Evolutionary conservation across 352 stramenopile genomes (phyloP).

Genomic region (Phytophthora palmivora): DNA sequence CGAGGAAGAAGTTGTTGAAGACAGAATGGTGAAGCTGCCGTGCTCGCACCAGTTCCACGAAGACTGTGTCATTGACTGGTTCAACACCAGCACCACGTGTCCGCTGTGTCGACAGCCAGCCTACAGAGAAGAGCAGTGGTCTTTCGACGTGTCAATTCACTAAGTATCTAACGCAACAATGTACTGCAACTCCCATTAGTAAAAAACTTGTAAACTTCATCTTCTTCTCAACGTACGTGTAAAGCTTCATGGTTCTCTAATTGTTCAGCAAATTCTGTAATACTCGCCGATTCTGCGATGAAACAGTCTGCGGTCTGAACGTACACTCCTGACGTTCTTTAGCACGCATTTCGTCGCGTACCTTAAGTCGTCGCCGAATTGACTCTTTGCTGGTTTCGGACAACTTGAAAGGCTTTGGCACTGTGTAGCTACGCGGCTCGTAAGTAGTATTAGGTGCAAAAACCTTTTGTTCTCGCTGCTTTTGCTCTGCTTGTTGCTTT

Average conservation of each 20-base stretch:
- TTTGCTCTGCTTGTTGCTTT: constrained; percentile 67
- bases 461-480: constrained; percentile 65
- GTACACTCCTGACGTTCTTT: constrained; percentile 71
- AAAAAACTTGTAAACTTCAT: background rate
- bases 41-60: constrained; percentile 80
- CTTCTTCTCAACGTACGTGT: background rate
- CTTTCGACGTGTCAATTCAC: constrained; percentile 49
- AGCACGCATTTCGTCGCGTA: constrained; percentile 55
- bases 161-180: constrained; percentile 26
- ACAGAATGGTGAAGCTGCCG: constrained; percentile 64
- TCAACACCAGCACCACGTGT: constrained; percentile 73
- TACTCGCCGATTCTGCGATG: constrained; percentile 57
- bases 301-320: constrained; percentile 63
- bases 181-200: constrained; percentile 3
- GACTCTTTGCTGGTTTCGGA: constrained; percentile 66
- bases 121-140: constrained; percentile 43
- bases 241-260: constrained; percentile 6
- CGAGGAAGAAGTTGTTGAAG: constrained; percentile 24
- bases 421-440: constrained; percentile 76
- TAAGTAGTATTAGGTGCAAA: constrained; percentile 66
- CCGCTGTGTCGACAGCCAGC: constrained; percentile 63
- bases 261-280: constrained; percentile 59
- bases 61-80: constrained; percentile 82
- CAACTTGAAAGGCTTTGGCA: constrained; percentile 80
- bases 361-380: constrained; percentile 49